Evolutionary conservation across 139 green algal species (phyloP), one percentile per base, ranked within the genome.

Genomic region (Chlorella sp.): DNA sequence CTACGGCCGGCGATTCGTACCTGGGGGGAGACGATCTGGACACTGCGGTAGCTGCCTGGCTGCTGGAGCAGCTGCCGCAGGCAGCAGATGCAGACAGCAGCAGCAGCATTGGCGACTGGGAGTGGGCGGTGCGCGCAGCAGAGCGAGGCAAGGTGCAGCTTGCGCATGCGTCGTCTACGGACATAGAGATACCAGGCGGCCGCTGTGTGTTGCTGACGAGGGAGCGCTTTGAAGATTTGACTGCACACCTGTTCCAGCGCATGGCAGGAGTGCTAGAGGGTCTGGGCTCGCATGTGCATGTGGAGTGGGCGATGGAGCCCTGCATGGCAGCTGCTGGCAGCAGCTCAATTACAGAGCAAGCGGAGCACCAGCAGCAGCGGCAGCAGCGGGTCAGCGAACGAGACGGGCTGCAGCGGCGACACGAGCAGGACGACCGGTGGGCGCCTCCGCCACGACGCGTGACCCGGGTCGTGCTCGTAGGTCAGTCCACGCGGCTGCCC

Each of bases 1-100:
- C 77, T 17, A 95, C 89, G 1, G 82, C 74, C 8, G 92, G 92
- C 0, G 92, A 96, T 63, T 72, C 80, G 6, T 36, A 81, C 35
- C 86, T 97, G 8, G 92, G 92, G 1, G 92, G 92, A 5, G 89
- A 96, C 58, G 91, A 97, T 73, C 92, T 93, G 66, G 92, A 93
- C 19, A 51, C 71, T 8, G 60, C 69, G 8, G 40, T 94, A 3
- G 80, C 77, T 14, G 79, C 73, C 8, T 87, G 80, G 76, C 60
- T 92, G 55, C 41, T 78, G 36, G 19, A n/a, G 21, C 23, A 38
- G n/a, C 69, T 25, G 21, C 69, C 48, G 0, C 9, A 68, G 9
- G 58, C 25, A 65, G 38, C 69, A 45, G 29, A 21, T 21, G 48
- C 35, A 74, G 33, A 12, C 70, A 56, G 53, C 53, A 53, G 62